Evolutionary conservation across 1,139 yeast species (phyloP).

Genomic region (Spathaspora sp.): DNA sequence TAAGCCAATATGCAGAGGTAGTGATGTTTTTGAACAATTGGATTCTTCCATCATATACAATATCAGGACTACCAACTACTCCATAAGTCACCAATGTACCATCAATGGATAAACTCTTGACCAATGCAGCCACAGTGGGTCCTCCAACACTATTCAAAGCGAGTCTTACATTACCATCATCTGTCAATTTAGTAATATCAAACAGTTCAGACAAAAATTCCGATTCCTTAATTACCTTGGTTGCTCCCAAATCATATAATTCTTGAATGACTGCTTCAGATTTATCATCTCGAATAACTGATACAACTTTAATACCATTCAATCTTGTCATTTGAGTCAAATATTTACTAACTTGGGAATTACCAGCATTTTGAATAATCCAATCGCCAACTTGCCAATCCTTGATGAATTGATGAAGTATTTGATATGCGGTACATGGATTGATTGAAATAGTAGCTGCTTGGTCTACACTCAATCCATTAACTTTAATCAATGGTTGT

Average conservation of each 20-base stretch:
- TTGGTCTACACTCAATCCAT: slow-evolving; percentile 22
- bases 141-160: slow-evolving; percentile 38
- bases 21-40: slow-evolving; percentile 72
- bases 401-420: slow-evolving; percentile 25
- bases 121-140: slow-evolving; percentile 22
- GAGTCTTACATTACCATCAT: slow-evolving; percentile 30
- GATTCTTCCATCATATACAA: slow-evolving; percentile 15
- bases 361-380: slow-evolving; percentile 37
- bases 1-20: slow-evolving; percentile 85
- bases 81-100: slow-evolving; percentile 34
- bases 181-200: slow-evolving; percentile 39
- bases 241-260: slow-evolving; percentile 30
- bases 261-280: slow-evolving; percentile 22
- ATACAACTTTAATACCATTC: slow-evolving; percentile 26
- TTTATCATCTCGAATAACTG: slow-evolving; percentile 34
- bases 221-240: slow-evolving; percentile 30
- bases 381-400: slow-evolving; percentile 34
- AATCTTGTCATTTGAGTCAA: slow-evolving; percentile 29
- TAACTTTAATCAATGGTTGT: slow-evolving; percentile 23
- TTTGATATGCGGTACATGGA: slow-evolving; percentile 35
- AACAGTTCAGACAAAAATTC: slow-evolving; percentile 65
- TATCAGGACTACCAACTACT: slow-evolving; percentile 49
- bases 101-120: slow-evolving; percentile 23
- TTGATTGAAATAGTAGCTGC: slow-evolving; percentile 37
- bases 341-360: slow-evolving; percentile 32